Evolutionary conservation across 2,329 filamentous ascomycete species (phyloP), one percentile per base, ranked within the genome.

Genomic region (Magnaporthales sp.): DNA sequence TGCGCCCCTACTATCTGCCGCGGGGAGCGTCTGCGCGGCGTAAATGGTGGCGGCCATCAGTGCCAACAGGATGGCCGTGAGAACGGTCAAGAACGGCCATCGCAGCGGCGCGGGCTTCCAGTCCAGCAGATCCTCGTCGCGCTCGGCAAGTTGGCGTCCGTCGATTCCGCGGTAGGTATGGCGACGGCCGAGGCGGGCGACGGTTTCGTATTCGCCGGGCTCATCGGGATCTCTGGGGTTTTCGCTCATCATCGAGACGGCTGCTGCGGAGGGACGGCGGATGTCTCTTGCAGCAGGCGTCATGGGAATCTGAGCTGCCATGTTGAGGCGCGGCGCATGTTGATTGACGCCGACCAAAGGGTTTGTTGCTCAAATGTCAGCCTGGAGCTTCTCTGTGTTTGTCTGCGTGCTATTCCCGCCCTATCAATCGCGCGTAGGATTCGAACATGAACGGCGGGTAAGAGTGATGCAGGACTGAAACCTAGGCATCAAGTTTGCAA

Each of bases 21-120:
- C 64, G 4, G 64, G 64, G 19, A 65, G 54, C 4, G 54, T 32
- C 27, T 56, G 64, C 27, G 11, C 27, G 10, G 64, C 64, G 22
- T 30, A 65, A 22, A 60, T 56, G n/a, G 81, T 73, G 2, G 26
- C 60, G 15, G 60, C 78, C n/a, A 74, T 77, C 27, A 84, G 74
- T 4, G 77, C 80, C 6, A 84, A 74, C 19, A 77, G 73, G 22
- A 84, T 74, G 67, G 83, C 80, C 65, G 75, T 76, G 22, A 75
- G 75, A 69, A 83, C 83, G 71, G 78, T 78, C 32, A 82, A 65
- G 6, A 79, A 66, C 0, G 80, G 82, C 80, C 81, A 84, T 30
- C 64, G 30, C 64, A 65, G 19, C n/a, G 64, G 15, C 11, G 32
- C 27, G n/a, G 64, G 64, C 64, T 65, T 65, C 64, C 64, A 65